These are phyloP conservation scores for Neurospora pannonica DNA, from an alignment of 495 filamentous ascomycete species.

Conservation along the genomic window DNA sequence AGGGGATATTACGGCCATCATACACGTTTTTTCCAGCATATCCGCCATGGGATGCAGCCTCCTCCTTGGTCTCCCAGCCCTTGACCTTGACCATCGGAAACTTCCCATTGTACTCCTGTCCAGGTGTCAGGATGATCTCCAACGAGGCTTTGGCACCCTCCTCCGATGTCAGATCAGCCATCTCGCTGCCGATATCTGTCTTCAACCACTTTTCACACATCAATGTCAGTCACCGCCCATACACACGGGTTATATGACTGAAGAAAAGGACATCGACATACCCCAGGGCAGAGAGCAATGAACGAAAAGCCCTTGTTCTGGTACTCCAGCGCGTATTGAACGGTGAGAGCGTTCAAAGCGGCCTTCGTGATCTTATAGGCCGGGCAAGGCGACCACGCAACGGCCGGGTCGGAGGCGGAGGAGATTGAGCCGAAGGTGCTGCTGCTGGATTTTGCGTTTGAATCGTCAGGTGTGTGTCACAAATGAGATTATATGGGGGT, in stretches of 20 bases:
- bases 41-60: background rate
- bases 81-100: slow-evolving; percentile 36
- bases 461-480: background rate
- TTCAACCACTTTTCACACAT: background rate
- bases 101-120: slow-evolving; percentile 32
- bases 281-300: slow-evolving; percentile 37
- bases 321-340: slow-evolving; percentile 36
- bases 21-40: background rate
- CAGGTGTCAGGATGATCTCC: slow-evolving; percentile 32
- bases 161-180: slow-evolving; percentile 37
- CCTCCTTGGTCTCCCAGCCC: slow-evolving; percentile 28
- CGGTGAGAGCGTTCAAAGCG: slow-evolving; percentile 40
- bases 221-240: background rate
- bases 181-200: slow-evolving; percentile 7
- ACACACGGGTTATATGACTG: no score
- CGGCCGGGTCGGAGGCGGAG: slow-evolving; percentile 14
- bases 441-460: slow-evolving; percentile 9
- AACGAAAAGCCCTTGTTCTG: slow-evolving; percentile 36
- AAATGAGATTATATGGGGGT: background rate
- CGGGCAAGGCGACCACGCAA: slow-evolving; percentile 16
- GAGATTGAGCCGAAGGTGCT: slow-evolving; percentile 37
- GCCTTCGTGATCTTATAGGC: slow-evolving; percentile 47
- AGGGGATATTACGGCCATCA: background rate
- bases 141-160: slow-evolving; percentile 35
- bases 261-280: slow-evolving; percentile 5